phyloP scores from a whole-genome alignment of 2,329 filamentous ascomycete genomes.

The Graphilbum ipis-grandicollis region DNA sequence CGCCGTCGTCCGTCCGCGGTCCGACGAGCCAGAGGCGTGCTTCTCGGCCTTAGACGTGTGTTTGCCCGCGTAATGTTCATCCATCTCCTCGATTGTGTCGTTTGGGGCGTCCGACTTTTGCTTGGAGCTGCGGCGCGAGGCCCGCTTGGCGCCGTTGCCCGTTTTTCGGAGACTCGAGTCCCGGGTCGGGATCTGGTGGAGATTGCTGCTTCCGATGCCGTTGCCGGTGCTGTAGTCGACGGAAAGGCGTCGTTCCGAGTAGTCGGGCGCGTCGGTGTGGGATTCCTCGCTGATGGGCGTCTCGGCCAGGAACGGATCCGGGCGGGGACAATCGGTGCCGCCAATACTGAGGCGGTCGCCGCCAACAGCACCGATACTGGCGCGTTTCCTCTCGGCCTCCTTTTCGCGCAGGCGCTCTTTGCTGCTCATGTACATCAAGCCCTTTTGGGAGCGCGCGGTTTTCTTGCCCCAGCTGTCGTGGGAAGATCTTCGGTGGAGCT shows the following conservation, averaged over 20 bases:
- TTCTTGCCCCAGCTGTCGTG: slow-evolving; percentile 47
- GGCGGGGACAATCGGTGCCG: slow-evolving; percentile 17
- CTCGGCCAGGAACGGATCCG: slow-evolving; percentile 33
- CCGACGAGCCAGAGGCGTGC: too few species aligned
- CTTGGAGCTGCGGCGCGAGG: slow-evolving; percentile 30
- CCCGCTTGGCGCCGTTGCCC: slow-evolving; percentile 32
- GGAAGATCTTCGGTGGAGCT: slow-evolving; percentile 35
- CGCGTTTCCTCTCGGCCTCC: slow-evolving; percentile 42
- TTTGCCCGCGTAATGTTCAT: slow-evolving; percentile 6
- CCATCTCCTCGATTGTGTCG: slow-evolving; percentile 19
- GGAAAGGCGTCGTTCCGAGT: slow-evolving; percentile 14
- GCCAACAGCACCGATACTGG: slow-evolving; percentile 22
- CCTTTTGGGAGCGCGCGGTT: slow-evolving; percentile 31
- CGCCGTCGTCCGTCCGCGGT: too few species aligned
- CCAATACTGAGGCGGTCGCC: slow-evolving; percentile 16
- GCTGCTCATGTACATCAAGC: slow-evolving; percentile 58
- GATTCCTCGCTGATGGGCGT: slow-evolving; percentile 39
- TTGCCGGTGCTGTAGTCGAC: slow-evolving; percentile 14
- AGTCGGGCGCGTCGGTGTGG: slow-evolving; percentile 12
- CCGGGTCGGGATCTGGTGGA: slow-evolving; percentile 42
- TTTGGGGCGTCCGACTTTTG: slow-evolving; percentile 23
- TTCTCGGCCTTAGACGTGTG: not conserved
- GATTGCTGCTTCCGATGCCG: too few species aligned
- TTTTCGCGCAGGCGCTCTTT: slow-evolving; percentile 47
- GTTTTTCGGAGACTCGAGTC: slow-evolving; percentile 51